These are phyloP conservation scores for Umbilicaria muhlenbergii DNA, from an alignment of 495 filamentous ascomycete species.

Conservation along the genomic window DNA sequence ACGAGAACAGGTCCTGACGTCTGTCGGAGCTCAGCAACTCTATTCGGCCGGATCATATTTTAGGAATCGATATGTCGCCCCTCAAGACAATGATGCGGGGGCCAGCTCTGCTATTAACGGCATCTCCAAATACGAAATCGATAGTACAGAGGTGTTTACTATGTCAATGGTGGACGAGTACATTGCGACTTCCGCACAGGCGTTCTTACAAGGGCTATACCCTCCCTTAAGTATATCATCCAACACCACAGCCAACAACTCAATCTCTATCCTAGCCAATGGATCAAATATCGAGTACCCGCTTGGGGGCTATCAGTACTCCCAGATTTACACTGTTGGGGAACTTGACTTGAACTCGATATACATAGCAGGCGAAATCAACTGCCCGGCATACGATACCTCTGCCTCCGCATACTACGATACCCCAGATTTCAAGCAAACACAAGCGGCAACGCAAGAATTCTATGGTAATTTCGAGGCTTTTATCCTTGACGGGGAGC, in stretches of 20 bases:
- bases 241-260: slow-evolving; percentile 23
- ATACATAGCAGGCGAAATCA: slow-evolving; percentile 40
- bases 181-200: slow-evolving; percentile 45
- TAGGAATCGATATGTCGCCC: slow-evolving; percentile 39
- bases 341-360: slow-evolving; percentile 36
- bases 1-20: slow-evolving; percentile 37
- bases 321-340: slow-evolving; percentile 37
- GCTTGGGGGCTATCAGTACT: slow-evolving; percentile 60
- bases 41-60: slow-evolving; percentile 44
- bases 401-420: slow-evolving; percentile 22
- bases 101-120: slow-evolving; percentile 23
- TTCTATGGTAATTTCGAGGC: slow-evolving; percentile 36
- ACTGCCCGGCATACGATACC: slow-evolving; percentile 32
- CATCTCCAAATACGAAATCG: slow-evolving; percentile 27
- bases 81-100: slow-evolving; percentile 21
- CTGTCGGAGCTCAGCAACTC: slow-evolving; percentile 54
- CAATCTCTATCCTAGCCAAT: slow-evolving; percentile 37
- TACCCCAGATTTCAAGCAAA: slow-evolving; percentile 22
- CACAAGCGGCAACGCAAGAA: slow-evolving; percentile 20
- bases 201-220: slow-evolving; percentile 72
- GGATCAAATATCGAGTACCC: slow-evolving; percentile 39
- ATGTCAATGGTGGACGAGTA: slow-evolving; percentile 31
- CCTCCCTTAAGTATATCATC: slow-evolving; percentile 39
- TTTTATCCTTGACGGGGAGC: slow-evolving; percentile 20
- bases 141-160: slow-evolving; percentile 30